Conservation (phyloP, 345 rosid species). For the Pistacia integerrima region DNA sequence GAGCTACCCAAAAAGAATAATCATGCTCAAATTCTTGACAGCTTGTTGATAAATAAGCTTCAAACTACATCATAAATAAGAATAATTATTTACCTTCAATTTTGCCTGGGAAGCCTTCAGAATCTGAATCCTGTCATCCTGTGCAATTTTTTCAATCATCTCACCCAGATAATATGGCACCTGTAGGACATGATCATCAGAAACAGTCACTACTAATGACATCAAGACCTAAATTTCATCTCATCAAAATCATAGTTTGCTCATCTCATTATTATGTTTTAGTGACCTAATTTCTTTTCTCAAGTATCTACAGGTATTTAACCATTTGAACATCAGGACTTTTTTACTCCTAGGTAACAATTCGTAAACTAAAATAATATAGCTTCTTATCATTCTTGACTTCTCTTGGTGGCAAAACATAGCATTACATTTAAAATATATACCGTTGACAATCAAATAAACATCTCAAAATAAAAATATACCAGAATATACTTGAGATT, state of each 20-base stretch:
- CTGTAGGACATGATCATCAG: slow-evolving; percentile 32
- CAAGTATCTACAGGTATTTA: neutral
- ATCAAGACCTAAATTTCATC: neutral
- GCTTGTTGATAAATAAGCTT: neutral
- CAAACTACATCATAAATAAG: neutral
- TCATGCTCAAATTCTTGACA: neutral
- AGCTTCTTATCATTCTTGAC: neutral
- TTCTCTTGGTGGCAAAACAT: neutral
- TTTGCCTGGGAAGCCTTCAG: slow-evolving; percentile 61
- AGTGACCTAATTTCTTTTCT: neutral
- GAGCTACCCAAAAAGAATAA: neutral
- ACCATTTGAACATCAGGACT: neutral
- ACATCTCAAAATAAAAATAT: neutral
- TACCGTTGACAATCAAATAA: neutral
- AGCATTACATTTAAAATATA: slow-evolving; percentile 6
- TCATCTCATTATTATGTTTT: neutral
- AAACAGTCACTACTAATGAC: neutral
- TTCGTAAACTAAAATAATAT: neutral
- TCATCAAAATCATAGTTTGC: neutral
- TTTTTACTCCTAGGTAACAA: neutral
- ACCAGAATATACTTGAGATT: slow-evolving; percentile 91
- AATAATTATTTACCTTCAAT: slow-evolving; percentile 56
- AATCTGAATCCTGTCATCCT: slow-evolving; percentile 65
- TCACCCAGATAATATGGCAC: slow-evolving; percentile 84
- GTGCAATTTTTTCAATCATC: slow-evolving; percentile 63